phyloP scores from a whole-genome alignment of 306 rosid species.

The Trifolium subterraneum region DNA sequence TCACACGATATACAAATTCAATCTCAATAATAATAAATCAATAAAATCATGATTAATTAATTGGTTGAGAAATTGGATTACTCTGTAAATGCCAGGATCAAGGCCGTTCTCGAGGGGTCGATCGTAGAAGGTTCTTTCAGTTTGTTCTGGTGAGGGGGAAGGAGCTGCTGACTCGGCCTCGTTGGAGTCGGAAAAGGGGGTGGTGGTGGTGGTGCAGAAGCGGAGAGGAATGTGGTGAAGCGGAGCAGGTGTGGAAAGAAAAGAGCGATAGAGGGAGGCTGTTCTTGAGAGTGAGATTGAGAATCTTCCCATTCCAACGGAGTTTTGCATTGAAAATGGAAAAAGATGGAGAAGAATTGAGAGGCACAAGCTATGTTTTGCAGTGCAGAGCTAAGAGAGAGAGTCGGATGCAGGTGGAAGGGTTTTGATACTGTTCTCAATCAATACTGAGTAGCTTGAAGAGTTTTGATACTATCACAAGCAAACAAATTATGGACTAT shows the following conservation, averaged over 20 bases:
- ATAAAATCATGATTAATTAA: background rate
- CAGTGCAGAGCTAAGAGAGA: too few species aligned
- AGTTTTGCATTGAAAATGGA: conserved; percentile 52
- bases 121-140: conserved; percentile 30
- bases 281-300: conserved; percentile 60
- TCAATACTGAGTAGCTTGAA: too few species aligned
- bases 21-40: background rate
- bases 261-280: conserved; percentile 51
- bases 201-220: conserved; percentile 50
- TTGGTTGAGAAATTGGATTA: conserved; percentile 27
- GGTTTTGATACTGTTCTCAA: too few species aligned
- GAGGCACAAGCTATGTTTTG: too few species aligned
- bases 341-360: too few species aligned
- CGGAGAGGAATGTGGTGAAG: conserved; percentile 34
- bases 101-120: conserved; percentile 78
- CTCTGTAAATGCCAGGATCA: conserved; percentile 79
- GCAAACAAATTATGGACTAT: too few species aligned
- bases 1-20: background rate
- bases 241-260: conserved; percentile 43
- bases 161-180: conserved; percentile 41
- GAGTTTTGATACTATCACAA: too few species aligned
- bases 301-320: conserved; percentile 20
- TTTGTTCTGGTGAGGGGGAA: conserved; percentile 9
- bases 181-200: conserved; percentile 42
- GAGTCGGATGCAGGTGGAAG: too few species aligned